These are phyloP conservation scores for Nakazawaea pomicola DNA, from an alignment of 805 yeast species.

Conservation along the genomic window DNA sequence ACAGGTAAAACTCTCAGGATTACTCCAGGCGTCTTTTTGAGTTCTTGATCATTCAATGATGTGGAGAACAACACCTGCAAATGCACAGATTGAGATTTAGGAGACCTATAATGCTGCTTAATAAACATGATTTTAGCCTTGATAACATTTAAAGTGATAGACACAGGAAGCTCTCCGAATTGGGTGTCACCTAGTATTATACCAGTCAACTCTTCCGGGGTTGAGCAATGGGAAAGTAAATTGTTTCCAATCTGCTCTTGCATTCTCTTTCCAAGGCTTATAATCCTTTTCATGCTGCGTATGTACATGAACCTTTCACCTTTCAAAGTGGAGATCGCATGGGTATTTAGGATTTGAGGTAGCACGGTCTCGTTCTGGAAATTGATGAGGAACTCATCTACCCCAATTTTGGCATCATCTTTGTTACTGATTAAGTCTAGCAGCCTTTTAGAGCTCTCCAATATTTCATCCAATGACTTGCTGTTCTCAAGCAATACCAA, in stretches of 20 bases:
- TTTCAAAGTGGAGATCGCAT: background rate
- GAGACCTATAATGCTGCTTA: too few species aligned
- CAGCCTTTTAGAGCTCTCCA: background rate
- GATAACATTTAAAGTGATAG: background rate
- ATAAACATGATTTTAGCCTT: too few species aligned
- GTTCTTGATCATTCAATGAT: too few species aligned
- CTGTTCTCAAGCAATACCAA: constrained; percentile 4
- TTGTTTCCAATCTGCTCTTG: background rate
- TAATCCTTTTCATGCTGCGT: background rate
- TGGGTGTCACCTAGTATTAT: background rate
- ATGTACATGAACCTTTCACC: background rate
- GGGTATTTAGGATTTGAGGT: background rate
- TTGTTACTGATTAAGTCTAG: background rate
- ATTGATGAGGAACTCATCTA: constrained; percentile 1
- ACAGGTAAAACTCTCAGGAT: too few species aligned
- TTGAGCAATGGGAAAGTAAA: background rate
- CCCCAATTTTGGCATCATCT: constrained; percentile 1
- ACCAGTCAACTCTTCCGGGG: background rate
- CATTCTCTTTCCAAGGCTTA: background rate
- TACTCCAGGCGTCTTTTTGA: too few species aligned
- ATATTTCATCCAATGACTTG: background rate
- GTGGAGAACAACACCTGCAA: too few species aligned
- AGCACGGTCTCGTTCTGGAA: background rate
- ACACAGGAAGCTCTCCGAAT: background rate
- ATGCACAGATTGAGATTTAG: too few species aligned